Evolutionary conservation across 2,329 filamentous ascomycete genomes (phyloP).

Genomic region (Sodiomyces alkalinus): DNA sequence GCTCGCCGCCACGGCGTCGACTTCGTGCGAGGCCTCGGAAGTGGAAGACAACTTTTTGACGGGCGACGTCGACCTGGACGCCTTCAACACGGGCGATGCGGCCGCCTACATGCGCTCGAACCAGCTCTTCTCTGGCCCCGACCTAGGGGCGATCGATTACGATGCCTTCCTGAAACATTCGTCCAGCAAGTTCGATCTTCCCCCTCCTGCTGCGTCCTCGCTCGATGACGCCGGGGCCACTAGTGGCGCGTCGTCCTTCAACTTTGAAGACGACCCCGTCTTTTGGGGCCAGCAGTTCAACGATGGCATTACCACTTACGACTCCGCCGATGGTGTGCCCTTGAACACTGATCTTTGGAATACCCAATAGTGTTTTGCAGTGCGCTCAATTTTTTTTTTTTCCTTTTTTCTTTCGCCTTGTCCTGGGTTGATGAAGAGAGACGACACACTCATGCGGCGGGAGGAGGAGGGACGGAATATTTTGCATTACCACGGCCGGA

Average conservation of each 20-base stretch:
- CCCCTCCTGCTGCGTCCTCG: constrained; percentile 22
- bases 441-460: no score
- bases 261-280: constrained; percentile 35
- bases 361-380: no score
- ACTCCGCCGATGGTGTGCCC: constrained; percentile 13
- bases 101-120: constrained; percentile 27
- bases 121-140: constrained; percentile 10
- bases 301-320: constrained; percentile 13
- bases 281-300: constrained; percentile 34
- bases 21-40: constrained; percentile 53
- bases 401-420: no score
- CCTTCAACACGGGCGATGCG: constrained; percentile 30
- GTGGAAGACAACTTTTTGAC: constrained; percentile 41
- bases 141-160: constrained; percentile 36
- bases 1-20: constrained; percentile 41
- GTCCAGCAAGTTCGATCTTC: constrained; percentile 25
- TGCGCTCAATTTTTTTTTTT: no score
- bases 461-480: no score
- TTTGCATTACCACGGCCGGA: no score
- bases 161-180: constrained; percentile 39
- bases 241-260: constrained; percentile 25
- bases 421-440: no score
- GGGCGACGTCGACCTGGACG: constrained; percentile 30
- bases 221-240: constrained; percentile 22
- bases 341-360: constrained; percentile 6